Conservation (phyloP, 306 rosid species). For the Rosa persica region DNA sequence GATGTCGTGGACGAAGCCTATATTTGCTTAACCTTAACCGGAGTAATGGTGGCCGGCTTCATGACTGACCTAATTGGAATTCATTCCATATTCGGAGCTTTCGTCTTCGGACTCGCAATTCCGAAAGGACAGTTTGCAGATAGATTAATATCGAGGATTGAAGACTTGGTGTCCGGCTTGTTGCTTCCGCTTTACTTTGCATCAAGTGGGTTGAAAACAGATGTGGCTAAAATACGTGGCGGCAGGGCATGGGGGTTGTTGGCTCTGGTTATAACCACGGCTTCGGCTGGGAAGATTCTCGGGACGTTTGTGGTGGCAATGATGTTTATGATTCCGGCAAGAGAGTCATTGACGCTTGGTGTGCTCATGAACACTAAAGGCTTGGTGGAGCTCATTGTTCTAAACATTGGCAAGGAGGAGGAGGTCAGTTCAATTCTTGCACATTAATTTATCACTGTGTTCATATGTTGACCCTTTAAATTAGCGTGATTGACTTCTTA, state of each 20-base stretch:
- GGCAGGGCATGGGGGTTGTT: constrained; percentile 68
- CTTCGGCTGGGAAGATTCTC: constrained; percentile 75
- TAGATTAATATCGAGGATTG: constrained; percentile 63
- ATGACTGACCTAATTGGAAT: constrained; percentile 77
- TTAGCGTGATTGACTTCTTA: neutral
- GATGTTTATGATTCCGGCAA: constrained; percentile 55
- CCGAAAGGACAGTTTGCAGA: constrained; percentile 69
- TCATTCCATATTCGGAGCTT: constrained; percentile 83
- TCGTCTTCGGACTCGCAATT: constrained; percentile 72
- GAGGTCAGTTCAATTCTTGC: constrained; percentile 46
- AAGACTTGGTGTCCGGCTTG: constrained; percentile 80
- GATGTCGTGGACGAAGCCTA: constrained; percentile 52
- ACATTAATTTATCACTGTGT: neutral
- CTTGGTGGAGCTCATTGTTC: constrained; percentile 87
- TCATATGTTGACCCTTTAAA: neutral
- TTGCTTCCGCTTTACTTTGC: constrained; percentile 85
- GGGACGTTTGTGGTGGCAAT: constrained; percentile 76
- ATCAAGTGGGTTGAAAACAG: constrained; percentile 78
- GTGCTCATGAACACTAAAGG: constrained; percentile 97
- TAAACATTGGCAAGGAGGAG: constrained; percentile 89
- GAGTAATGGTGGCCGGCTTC: constrained; percentile 71
- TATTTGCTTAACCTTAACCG: constrained; percentile 60
- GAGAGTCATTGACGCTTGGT: constrained; percentile 75
- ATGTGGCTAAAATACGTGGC: constrained; percentile 64
- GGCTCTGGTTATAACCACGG: constrained; percentile 56